Evolutionary conservation across 306 rosid genomes (phyloP).

Genomic region (Quercus cerris): DNA sequence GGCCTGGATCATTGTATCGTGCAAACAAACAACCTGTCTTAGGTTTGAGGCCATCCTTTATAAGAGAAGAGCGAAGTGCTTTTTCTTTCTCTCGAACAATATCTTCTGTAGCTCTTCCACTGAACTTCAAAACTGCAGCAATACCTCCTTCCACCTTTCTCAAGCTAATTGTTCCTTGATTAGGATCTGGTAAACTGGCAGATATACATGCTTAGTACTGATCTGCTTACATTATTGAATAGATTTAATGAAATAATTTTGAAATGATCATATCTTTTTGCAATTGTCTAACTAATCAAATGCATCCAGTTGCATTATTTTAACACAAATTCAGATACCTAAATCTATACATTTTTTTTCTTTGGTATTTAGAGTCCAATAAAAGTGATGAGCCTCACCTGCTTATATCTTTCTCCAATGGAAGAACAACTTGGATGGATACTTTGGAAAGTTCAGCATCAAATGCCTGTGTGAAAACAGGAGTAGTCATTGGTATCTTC

Average conservation of each 20-base stretch:
- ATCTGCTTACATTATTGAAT: neutral
- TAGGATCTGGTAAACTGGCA: slow-evolving; percentile 85
- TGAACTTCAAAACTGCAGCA: slow-evolving; percentile 75
- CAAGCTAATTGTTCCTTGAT: slow-evolving; percentile 54
- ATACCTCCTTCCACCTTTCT: slow-evolving; percentile 73
- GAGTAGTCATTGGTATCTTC: slow-evolving; percentile 95
- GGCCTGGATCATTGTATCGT: slow-evolving; percentile 94
- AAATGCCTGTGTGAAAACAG: slow-evolving; percentile 78
- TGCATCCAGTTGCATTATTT: neutral
- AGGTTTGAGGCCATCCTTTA: slow-evolving; percentile 67
- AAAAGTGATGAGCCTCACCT: slow-evolving; percentile 37
- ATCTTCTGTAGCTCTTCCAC: slow-evolving; percentile 72
- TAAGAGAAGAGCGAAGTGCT: slow-evolving; percentile 43
- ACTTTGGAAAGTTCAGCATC: slow-evolving; percentile 53
- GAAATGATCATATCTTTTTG: neutral
- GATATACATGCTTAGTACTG: neutral
- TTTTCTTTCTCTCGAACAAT: slow-evolving; percentile 54
- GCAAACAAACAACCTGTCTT: slow-evolving; percentile 78
- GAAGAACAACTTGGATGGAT: slow-evolving; percentile 89
- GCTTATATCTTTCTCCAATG: slow-evolving; percentile 56
- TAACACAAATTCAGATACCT: neutral
- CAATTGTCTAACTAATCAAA: neutral
- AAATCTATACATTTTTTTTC: neutral
- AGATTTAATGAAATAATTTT: neutral
- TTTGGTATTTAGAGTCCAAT: neutral